Evolutionary conservation across 352 stramenopile species (phyloP), one percentile per base, ranked within the genome.

Genomic region (Globisporangium takayamanum): DNA sequence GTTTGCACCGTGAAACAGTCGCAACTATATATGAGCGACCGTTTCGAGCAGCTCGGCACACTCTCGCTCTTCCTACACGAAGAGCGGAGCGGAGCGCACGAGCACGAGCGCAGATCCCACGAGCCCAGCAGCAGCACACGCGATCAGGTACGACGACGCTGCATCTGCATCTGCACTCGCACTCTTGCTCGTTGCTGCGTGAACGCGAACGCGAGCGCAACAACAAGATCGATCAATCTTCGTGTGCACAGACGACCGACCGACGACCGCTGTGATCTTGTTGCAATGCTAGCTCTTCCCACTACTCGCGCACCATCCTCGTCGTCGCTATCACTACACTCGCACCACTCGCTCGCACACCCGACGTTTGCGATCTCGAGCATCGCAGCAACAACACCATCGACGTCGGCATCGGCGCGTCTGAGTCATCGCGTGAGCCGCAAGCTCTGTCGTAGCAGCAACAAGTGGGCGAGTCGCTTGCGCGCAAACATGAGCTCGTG

Each of bases 401-500:
- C 16, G 26, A 14, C 42, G 2, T n/a, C 47, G 28, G 25, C 47
- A 20, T 42, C 42, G 11, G 30, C 16, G 44, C 44, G 18, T 26
- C 44, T 28, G 1, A 26, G 18, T 8, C 53, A 51, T 20, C 42
- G 41, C 53, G 33, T 22, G 15, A 56, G 15, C 15, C 54, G 37
- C 14, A 50, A 10, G 10, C 53, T 36, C 16, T 42, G 44, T 3
- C 44, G 14, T 18, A 59, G 18, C 41, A 47, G 41, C 41, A 47
- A 6, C 41, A 22, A 52, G 26, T 60, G 54, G 54, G 26, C 54
- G 20, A 42, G n/a, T 42, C 57, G n/a, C 26, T 39, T 65, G 7
- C 59, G 53, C 36, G 45, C 44, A n/a, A 56, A 63, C 46, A 78
- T 78, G 70, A 78, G 68, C 50, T 72, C 70, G 26, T 78, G 70